Evolutionary conservation across 805 yeast genomes (phyloP), one percentile per base, ranked within the genome.

Genomic region (Millerago galiae): DNA sequence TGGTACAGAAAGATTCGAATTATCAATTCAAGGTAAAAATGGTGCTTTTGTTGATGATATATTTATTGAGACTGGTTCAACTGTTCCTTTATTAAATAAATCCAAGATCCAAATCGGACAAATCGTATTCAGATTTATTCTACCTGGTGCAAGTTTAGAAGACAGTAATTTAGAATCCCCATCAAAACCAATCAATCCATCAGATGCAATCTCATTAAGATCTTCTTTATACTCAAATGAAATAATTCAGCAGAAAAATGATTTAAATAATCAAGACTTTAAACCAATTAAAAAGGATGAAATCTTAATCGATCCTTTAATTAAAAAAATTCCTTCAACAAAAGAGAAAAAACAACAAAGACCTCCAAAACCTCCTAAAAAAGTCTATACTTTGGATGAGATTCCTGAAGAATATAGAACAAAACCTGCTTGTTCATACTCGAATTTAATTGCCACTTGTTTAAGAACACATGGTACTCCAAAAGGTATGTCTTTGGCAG

Each of bases 1-100:
- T 63, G 98, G 96, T 4, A 89, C 95, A 4, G 98, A 91, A 59
- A 67, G 95, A 50, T 93, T 93, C 58, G 99, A 93, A 62, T 67
- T 93, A 35, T 81, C 95, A 8, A 89, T 93, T 2, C 70, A 90
- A 52, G 99, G 99, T 15, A 75, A 96, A 53, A 93, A 93, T 61
- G 99, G 99, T 31, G 97, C 97, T 2, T 93, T 93, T 69, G 95
- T 93, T 4, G 93, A 91, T 61, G 96, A 89, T 51, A 71, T 70
- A 29, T 93, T 91, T 61, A 83, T 93, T 7, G 96, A 88, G 58
- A 78, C 84, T 47, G 97, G 96, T 8, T 80, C 86, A 30, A 93
- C 99, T 0, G 89, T 93, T 8, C 96, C 96, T 2, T 67, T 93
- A 37, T 71, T 70, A 17, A 87, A 91, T 62, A 85, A 83, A 33